A percentile compares a stretch with the other conserved stretches of the same genome.
These are phyloP conservation scores for Xylaria venustula DNA, from an alignment of 495 filamentous ascomycete genomes.

Conservation along the genomic window DNA sequence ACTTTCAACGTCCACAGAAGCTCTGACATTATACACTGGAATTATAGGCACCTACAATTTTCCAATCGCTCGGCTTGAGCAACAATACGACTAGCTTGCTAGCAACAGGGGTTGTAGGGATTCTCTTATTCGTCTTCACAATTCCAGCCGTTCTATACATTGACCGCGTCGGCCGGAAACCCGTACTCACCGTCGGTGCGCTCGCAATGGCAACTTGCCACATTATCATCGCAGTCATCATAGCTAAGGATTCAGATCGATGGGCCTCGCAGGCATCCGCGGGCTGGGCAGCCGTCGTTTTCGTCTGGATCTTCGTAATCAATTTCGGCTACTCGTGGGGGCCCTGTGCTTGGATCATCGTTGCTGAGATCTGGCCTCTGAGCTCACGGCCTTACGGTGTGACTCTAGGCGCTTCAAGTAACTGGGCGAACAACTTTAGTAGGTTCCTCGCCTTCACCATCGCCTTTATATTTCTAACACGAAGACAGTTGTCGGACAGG, in stretches of 20 bases:
- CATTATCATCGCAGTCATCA: conserved; percentile 73
- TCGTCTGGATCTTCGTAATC: conserved; percentile 81
- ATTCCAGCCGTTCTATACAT: conserved; percentile 68
- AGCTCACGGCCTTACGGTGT: conserved; percentile 73
- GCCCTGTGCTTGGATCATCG: conserved; percentile 67
- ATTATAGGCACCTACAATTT: conserved; percentile 69
- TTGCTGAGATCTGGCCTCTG: conserved; percentile 76
- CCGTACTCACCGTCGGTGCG: conserved; percentile 54
- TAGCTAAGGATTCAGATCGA: conserved; percentile 60
- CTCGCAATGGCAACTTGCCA: conserved; percentile 61
- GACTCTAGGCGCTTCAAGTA: conserved; percentile 61
- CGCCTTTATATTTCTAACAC: not conserved
- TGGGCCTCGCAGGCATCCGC: conserved; percentile 60
- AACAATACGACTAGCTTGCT: conserved; percentile 65
- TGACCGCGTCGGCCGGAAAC: conserved; percentile 58
- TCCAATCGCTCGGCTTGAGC: conserved; percentile 63
- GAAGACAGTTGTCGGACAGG: conserved; percentile 58
- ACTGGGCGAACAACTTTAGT: conserved; percentile 57
- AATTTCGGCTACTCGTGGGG: conserved; percentile 80
- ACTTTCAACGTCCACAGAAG: no score
- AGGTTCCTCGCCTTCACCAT: not conserved
- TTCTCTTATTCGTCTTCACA: conserved; percentile 69
- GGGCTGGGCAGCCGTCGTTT: conserved; percentile 75
- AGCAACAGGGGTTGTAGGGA: conserved; percentile 77
- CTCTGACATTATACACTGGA: not conserved